Base-by-base conservation (phyloP, 768 basidiomycete genomes). In the Xerocomus brunneocitrinus region DNA sequence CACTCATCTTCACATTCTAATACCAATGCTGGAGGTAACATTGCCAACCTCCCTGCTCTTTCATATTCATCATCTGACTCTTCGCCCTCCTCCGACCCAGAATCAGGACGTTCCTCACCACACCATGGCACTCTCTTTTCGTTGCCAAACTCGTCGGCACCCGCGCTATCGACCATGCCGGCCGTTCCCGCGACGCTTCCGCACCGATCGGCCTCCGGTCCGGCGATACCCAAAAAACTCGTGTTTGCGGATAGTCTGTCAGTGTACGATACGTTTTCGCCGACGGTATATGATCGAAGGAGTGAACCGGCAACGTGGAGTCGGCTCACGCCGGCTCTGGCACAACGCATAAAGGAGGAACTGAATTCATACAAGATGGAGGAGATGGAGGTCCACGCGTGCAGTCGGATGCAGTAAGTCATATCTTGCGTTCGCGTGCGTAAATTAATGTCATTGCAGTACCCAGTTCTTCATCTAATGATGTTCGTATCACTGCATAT, bases 341-440 rank as follows among this genome's bases (percentile, higher is more conserved):
- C 95, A 38, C 92, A 98, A 76, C 80, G 87, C 62, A 98, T 99
- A 71, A 99, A 99, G 79, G 93, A 95, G 74, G 92, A 95, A 73
- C 77, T 99, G 49, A 99, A 99, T 73, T 92, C 91, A 52, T 98
- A 91, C 74, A 98, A 98, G 79, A 91, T 98, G 89, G 94, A 95
- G 73, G 94, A 98, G 75, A 98, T 99, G 95, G 92, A 95, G 69
- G 94, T 99, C 57, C 95, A 98, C 72, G 89, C 90, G 61, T 77
- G 88, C 47, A 95, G 91, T 72, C 85, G 91, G 70, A 83, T 90
- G 62, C 87, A 97, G 91, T 93, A 68, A 61, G 91, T 83, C 38
- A 46, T 50, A 48, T 42, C 47, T 0, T 1, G 14, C 4, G 9
- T 13, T 10, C 35, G 10, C 10, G 24, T 27, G 2, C 7, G 1